A percentile compares a stretch with the other conserved stretches of the same genome.
phyloP scores from a whole-genome alignment of 1,284 basidiomycete species.

The Trichosporon sp. region DNA sequence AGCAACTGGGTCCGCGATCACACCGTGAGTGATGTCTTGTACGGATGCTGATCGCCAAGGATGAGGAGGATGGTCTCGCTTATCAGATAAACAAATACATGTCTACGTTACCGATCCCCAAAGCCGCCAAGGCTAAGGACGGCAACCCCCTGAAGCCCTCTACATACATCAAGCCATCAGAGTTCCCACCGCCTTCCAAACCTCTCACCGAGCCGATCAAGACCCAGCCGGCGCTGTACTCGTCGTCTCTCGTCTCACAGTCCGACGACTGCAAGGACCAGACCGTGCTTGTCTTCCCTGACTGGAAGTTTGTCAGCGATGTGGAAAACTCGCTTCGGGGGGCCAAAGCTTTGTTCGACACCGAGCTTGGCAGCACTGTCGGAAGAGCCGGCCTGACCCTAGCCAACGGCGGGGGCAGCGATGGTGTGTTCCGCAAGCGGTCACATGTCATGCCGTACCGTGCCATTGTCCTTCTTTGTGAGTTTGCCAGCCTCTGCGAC shows the following conservation, averaged over 20 bases:
- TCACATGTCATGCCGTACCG: slow-evolving; percentile 59
- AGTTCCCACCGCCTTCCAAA: slow-evolving; percentile 28
- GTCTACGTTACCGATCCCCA: slow-evolving; percentile 16
- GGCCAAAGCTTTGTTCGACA: slow-evolving; percentile 63
- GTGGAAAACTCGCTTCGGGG: slow-evolving; percentile 60
- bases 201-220: slow-evolving; percentile 19
- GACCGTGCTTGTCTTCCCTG: slow-evolving; percentile 79
- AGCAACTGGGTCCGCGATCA: slow-evolving; percentile 77
- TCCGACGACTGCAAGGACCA: slow-evolving; percentile 58
- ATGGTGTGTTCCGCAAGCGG: slow-evolving; percentile 48
- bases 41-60: slow-evolving; percentile 23
- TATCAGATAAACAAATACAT: slow-evolving; percentile 52
- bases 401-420: slow-evolving; percentile 21
- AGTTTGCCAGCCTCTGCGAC: too few species aligned
- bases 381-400: slow-evolving; percentile 29
- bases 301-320: slow-evolving; percentile 72
- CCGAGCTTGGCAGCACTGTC: slow-evolving; percentile 57
- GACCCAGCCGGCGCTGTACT: slow-evolving; percentile 56
- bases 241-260: slow-evolving; percentile 76
- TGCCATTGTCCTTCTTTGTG: slow-evolving; percentile 75
- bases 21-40: slow-evolving; percentile 45
- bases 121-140: slow-evolving; percentile 17
- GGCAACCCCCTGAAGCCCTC: slow-evolving; percentile 13
- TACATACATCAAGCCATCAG: slow-evolving; percentile 33
- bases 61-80: slow-evolving; percentile 62